These are phyloP conservation scores for Penicillium riverlandense DNA, from an alignment of 495 filamentous ascomycete genomes.

Conservation along the genomic window DNA sequence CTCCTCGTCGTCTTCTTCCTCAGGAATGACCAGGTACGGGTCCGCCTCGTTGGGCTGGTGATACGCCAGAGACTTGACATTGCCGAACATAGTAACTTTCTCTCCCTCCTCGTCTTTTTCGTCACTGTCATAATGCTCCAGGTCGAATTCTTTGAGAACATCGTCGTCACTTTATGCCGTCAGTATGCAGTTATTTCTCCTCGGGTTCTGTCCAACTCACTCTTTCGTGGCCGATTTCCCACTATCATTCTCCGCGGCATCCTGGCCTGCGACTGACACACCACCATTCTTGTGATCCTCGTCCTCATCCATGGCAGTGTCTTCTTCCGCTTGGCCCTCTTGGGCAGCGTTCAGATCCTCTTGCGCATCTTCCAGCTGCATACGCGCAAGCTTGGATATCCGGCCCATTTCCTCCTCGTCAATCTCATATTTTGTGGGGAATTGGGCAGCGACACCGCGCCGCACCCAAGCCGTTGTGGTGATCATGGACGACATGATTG, in stretches of 20 bases:
- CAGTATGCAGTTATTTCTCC: conserved; percentile 10
- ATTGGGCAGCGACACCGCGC: conserved; percentile 85
- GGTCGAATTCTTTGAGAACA: conserved; percentile 88
- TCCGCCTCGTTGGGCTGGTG: conserved; percentile 89
- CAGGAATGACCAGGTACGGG: conserved; percentile 85
- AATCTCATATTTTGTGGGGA: conserved; percentile 83
- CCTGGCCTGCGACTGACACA: background rate
- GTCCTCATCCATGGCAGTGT: conserved; percentile 24
- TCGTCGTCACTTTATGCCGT: conserved; percentile 55
- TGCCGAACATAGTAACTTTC: conserved; percentile 88
- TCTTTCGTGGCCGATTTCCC: conserved; percentile 14
- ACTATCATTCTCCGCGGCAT: conserved; percentile 15
- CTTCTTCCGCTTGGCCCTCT: conserved; percentile 20
- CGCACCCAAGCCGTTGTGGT: conserved; percentile 92
- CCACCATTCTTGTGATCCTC: conserved; percentile 10
- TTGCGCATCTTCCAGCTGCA: conserved; percentile 88
- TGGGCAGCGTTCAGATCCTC: conserved; percentile 72
- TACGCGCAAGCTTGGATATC: conserved; percentile 80
- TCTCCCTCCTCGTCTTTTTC: conserved; percentile 59
- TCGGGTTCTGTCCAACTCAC: conserved; percentile 8
- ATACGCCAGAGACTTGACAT: conserved; percentile 86
- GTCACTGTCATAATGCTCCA: conserved; percentile 90
- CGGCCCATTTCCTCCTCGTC: conserved; percentile 88
- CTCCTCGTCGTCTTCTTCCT: conserved; percentile 74
- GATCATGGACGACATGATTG: conserved; percentile 71